Evolutionary conservation across 495 filamentous ascomycete species (phyloP).

Genomic region (Talaromyces thailandensis): DNA sequence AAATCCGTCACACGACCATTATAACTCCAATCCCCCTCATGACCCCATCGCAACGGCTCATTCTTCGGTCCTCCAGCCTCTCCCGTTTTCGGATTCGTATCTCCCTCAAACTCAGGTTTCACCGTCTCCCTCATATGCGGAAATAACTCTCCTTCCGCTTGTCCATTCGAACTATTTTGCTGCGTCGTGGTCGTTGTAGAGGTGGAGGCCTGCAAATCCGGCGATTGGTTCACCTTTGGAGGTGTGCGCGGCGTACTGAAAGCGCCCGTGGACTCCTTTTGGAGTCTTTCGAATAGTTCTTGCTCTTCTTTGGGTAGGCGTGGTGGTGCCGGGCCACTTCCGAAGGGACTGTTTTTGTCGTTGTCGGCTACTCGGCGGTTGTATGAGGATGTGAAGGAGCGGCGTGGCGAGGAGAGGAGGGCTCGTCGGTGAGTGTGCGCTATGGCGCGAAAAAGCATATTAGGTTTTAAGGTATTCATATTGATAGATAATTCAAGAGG

Average conservation of each 20-base stretch:
- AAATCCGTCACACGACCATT: slow-evolving; percentile 96
- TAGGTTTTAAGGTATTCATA: slow-evolving; percentile 1
- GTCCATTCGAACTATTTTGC: slow-evolving; percentile 23
- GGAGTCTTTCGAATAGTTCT: slow-evolving; percentile 85
- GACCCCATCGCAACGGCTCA: slow-evolving; percentile 85
- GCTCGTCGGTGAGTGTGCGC: slow-evolving; percentile 11
- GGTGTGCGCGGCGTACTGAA: slow-evolving; percentile 53
- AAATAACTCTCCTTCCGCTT: slow-evolving; percentile 52
- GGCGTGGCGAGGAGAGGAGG: slow-evolving; percentile 10
- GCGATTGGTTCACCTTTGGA: slow-evolving; percentile 35
- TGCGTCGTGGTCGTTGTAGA: not conserved
- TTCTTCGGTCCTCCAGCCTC: slow-evolving; percentile 97
- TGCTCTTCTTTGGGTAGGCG: slow-evolving; percentile 82
- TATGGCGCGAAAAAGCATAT: slow-evolving; percentile 11
- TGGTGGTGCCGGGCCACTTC: slow-evolving; percentile 60
- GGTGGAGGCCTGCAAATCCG: slow-evolving; percentile 16
- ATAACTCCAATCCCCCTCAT: slow-evolving; percentile 81
- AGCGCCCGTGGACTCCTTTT: slow-evolving; percentile 59
- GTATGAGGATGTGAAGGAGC: slow-evolving; percentile 18
- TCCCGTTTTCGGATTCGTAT: slow-evolving; percentile 89
- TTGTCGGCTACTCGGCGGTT: slow-evolving; percentile 21
- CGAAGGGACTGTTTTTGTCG: slow-evolving; percentile 17
- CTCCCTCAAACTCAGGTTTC: slow-evolving; percentile 87
- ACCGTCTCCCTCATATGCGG: slow-evolving; percentile 64
- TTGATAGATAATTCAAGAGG: not conserved